Evolutionary conservation across 1,284 basidiomycete species (phyloP).

Genomic region (Fomitopsis pinicola): DNA sequence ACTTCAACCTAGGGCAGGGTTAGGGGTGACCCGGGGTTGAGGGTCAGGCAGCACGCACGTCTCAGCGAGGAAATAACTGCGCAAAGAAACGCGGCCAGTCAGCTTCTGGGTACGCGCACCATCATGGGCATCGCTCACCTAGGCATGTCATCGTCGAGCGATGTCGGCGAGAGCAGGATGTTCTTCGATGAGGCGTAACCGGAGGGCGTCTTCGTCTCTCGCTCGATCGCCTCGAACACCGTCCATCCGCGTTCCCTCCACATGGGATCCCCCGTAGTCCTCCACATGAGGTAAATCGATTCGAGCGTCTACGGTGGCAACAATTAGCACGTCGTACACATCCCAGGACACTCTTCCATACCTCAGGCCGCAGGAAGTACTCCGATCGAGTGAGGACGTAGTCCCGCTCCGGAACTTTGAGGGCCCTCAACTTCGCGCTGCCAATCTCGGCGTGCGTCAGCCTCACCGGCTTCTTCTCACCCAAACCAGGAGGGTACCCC

Average conservation of each 20-base stretch:
- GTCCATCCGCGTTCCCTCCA: conserved; percentile 76
- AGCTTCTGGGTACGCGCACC: background rate
- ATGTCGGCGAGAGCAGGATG: conserved; percentile 36
- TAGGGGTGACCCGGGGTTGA: background rate
- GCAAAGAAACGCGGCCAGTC: background rate
- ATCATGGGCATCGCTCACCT: conserved; percentile 38
- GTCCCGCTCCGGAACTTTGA: conserved; percentile 20
- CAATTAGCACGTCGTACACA: background rate
- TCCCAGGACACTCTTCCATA: conserved; percentile 20
- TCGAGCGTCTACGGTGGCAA: conserved; percentile 50
- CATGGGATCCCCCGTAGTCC: conserved; percentile 55
- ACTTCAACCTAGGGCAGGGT: conserved; percentile 45
- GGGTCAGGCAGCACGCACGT: conserved; percentile 33
- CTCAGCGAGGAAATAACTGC: conserved; percentile 68
- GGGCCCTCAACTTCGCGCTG: conserved; percentile 14
- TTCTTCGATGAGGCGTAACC: conserved; percentile 56
- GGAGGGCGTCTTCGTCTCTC: conserved; percentile 43
- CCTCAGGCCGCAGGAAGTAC: conserved; percentile 67
- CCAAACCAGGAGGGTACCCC: conserved; percentile 51
- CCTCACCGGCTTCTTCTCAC: conserved; percentile 30
- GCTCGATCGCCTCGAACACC: conserved; percentile 69
- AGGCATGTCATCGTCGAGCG: conserved; percentile 54
- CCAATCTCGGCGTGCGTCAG: conserved; percentile 22
- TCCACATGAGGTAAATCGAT: conserved; percentile 65
- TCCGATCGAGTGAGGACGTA: conserved; percentile 33